Evolutionary conservation across 768 basidiomycete species (phyloP).

Genomic region (Termitomyces sp.): DNA sequence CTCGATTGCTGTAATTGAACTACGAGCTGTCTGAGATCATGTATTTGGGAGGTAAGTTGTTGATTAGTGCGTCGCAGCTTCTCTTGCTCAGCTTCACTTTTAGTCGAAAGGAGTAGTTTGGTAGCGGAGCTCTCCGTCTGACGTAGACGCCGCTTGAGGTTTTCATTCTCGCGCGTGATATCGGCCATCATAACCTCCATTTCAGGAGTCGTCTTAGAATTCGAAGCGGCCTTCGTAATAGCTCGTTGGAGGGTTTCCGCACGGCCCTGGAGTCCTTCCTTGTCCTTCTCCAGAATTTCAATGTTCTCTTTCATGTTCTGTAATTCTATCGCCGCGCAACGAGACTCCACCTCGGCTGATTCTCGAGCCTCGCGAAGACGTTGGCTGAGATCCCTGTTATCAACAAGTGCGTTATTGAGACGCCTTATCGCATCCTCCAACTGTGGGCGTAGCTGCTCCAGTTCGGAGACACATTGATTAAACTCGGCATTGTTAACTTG

Average conservation of each 20-base stretch:
- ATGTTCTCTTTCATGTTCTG: constrained; percentile 19
- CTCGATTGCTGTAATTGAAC: constrained; percentile 24
- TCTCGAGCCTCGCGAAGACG: constrained; percentile 16
- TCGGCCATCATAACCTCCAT: constrained; percentile 30
- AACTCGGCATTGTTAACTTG: constrained; percentile 12
- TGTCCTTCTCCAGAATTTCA: constrained; percentile 21
- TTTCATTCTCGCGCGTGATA: constrained; percentile 35
- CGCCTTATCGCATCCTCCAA: constrained; percentile 5
- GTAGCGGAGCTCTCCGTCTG: constrained; percentile 31
- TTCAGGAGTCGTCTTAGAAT: constrained; percentile 23
- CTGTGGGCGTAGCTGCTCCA: constrained; percentile 1
- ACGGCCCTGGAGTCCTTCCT: constrained; percentile 21
- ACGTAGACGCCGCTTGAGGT: constrained; percentile 27
- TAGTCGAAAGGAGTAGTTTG: constrained; percentile 24
- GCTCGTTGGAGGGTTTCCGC: constrained; percentile 25
- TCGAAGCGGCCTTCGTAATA: constrained; percentile 19
- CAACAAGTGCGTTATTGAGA: constrained; percentile 18
- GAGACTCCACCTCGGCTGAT: constrained; percentile 15
- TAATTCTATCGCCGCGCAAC: constrained; percentile 3
- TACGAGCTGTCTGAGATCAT: constrained; percentile 27
- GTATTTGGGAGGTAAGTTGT: constrained; percentile 22
- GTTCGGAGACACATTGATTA: constrained; percentile 2
- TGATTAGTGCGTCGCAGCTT: constrained; percentile 28
- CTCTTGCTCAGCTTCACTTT: constrained; percentile 24
- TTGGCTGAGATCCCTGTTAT: constrained; percentile 18